Evolutionary conservation across 108 stramenopile species (phyloP).

Genomic region (Seminavis robusta): DNA sequence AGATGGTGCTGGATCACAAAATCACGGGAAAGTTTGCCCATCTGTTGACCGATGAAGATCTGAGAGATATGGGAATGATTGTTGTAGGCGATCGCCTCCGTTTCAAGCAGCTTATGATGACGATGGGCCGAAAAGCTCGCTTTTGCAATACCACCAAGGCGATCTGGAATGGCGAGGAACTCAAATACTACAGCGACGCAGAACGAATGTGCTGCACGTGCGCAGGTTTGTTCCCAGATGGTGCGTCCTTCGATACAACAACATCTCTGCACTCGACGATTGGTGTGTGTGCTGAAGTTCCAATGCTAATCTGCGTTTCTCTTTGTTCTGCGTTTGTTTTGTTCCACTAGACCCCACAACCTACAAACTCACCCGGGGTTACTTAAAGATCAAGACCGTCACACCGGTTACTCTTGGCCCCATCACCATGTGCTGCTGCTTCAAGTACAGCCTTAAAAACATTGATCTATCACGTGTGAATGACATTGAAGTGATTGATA

Average conservation of each 20-base stretch:
- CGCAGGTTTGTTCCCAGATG: too few species aligned
- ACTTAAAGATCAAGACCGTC: constrained; percentile 39
- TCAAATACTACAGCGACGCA: constrained; percentile 23
- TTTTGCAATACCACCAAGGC: constrained; percentile 23
- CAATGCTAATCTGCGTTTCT: constrained; percentile 1
- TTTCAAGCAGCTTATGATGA: constrained; percentile 24
- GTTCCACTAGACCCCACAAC: constrained; percentile 44
- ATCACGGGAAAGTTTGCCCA: constrained; percentile 42
- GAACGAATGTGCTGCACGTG: too few species aligned
- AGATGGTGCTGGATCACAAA: constrained; percentile 30
- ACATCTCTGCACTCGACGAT: too few species aligned
- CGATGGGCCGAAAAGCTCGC: constrained; percentile 20
- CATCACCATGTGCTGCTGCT: constrained; percentile 35
- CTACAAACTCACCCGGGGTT: constrained; percentile 32
- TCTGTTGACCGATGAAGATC: constrained; percentile 28
- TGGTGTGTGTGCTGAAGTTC: too few species aligned
- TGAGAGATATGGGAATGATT: constrained; percentile 48
- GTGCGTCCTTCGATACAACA: too few species aligned
- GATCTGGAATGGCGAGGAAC: constrained; percentile 48
- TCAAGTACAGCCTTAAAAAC: constrained; percentile 30
- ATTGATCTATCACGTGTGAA: constrained; percentile 46
- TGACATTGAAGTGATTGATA: constrained; percentile 45
- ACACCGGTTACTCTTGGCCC: constrained; percentile 37
- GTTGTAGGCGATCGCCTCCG: constrained; percentile 44
- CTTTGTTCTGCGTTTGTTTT: constrained; percentile 19